Evolutionary conservation across 1,284 basidiomycete genomes (phyloP).

Genomic region (Ustilago esculenta): DNA sequence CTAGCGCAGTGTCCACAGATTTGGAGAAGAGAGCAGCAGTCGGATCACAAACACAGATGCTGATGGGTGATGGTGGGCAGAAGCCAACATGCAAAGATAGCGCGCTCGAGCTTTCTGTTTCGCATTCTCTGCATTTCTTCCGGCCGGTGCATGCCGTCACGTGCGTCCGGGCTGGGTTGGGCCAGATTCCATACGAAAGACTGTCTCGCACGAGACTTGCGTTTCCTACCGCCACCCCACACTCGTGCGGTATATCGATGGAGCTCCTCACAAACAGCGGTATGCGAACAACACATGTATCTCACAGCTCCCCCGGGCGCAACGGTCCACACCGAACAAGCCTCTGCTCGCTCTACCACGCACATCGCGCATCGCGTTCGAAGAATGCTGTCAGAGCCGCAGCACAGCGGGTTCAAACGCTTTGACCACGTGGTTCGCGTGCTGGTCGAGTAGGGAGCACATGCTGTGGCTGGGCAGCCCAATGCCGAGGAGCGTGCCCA

Average conservation of each 20-base stretch:
- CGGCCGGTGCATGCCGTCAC: not conserved
- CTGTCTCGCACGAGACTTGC: too few species aligned
- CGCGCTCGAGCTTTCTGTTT: constrained; percentile 9
- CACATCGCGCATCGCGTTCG: constrained; percentile 74
- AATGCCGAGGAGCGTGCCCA: constrained; percentile 76
- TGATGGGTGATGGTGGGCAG: too few species aligned
- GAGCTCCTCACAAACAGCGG: too few species aligned
- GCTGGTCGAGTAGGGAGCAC: constrained; percentile 75
- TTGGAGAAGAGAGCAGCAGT: not conserved
- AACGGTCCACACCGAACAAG: too few species aligned
- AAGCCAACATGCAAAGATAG: too few species aligned
- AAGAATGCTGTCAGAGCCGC: constrained; percentile 71
- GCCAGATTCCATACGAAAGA: too few species aligned
- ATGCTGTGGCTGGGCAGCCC: constrained; percentile 77
- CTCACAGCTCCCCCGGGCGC: too few species aligned
- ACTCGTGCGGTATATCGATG: too few species aligned
- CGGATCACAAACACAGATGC: not conserved
- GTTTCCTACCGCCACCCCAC: too few species aligned
- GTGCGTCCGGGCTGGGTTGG: too few species aligned
- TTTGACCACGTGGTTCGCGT: constrained; percentile 74
- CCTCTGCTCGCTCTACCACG: constrained; percentile 82
- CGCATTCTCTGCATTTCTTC: constrained; percentile 9
- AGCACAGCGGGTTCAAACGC: constrained; percentile 83
- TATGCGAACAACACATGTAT: too few species aligned
- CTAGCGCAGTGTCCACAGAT: not conserved